Conservation (phyloP, 352 stramenopile species). For the Globisporangium cederbergense region DNA sequence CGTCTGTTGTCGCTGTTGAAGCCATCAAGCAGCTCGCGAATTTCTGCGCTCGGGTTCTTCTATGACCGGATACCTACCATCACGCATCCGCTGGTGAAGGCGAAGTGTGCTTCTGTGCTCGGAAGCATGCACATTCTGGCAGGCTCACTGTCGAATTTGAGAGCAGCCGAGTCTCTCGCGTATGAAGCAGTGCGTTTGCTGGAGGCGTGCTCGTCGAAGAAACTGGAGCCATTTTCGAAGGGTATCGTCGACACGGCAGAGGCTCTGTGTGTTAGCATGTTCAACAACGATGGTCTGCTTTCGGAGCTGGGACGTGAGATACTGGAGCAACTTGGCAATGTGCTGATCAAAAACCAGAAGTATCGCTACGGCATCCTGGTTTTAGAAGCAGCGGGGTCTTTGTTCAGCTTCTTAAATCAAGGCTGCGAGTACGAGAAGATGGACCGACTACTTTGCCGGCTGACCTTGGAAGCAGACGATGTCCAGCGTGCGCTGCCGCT, state of each 20-base stretch:
- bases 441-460: conserved; percentile 62
- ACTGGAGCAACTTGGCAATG: conserved; percentile 68
- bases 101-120: conserved; percentile 63
- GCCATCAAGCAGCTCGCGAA: conserved; percentile 35
- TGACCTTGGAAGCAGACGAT: conserved; percentile 77
- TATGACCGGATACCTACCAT: conserved; percentile 49
- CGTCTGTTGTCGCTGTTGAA: conserved; percentile 53
- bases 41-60: conserved; percentile 46
- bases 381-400: conserved; percentile 55
- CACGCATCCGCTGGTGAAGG: conserved; percentile 65
- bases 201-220: conserved; percentile 41
- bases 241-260: conserved; percentile 13
- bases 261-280: conserved; percentile 48
- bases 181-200: conserved; percentile 78
- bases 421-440: conserved; percentile 73
- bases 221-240: conserved; percentile 21
- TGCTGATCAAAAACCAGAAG: conserved; percentile 85
- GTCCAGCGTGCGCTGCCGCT: conserved; percentile 67
- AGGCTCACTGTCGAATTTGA: conserved; percentile 44
- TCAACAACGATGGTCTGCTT: conserved; percentile 73
- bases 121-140: conserved; percentile 49
- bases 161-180: conserved; percentile 59
- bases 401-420: conserved; percentile 73
- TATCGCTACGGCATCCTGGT: conserved; percentile 83
- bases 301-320: conserved; percentile 67